phyloP scores from a whole-genome alignment of 1,139 yeast genomes.

The Debaryomycetaceae sp. region DNA sequence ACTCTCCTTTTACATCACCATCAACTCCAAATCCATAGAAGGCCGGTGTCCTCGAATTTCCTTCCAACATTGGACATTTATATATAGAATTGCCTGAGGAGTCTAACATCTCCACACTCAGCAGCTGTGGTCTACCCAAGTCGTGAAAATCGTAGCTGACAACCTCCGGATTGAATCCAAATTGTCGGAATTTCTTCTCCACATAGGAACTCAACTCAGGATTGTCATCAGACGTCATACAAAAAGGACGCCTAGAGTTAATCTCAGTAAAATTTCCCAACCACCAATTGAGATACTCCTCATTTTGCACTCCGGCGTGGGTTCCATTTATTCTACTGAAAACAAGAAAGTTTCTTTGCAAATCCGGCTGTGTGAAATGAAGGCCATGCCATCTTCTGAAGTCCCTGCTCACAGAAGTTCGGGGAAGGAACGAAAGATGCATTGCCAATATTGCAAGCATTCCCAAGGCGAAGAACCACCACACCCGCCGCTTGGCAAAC shows the following conservation, averaged over 20 bases:
- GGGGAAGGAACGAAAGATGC: conserved; percentile 73
- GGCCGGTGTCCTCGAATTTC: conserved; percentile 32
- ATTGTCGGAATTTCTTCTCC: conserved; percentile 20
- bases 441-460: conserved; percentile 50
- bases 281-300: conserved; percentile 26
- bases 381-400: conserved; percentile 72
- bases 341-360: conserved; percentile 41
- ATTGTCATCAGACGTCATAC: conserved; percentile 26
- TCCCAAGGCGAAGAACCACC: conserved; percentile 55
- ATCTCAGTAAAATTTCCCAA: conserved; percentile 20
- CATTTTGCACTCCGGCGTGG: conserved; percentile 23
- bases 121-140: conserved; percentile 20
- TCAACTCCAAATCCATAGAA: conserved; percentile 29
- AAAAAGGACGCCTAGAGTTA: conserved; percentile 15
- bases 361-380: conserved; percentile 59
- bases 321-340: conserved; percentile 26
- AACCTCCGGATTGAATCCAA: conserved; percentile 24
- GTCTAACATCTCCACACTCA: conserved; percentile 26
- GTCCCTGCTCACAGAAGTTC: conserved; percentile 84
- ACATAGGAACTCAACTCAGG: conserved; percentile 23
- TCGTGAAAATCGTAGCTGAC: conserved; percentile 16
- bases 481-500: conserved; percentile 39
- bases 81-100: conserved; percentile 20
- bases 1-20: conserved; percentile 25
- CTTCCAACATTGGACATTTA: conserved; percentile 24